phyloP scores from a whole-genome alignment of 2,329 filamentous ascomycete species.

The Hypoxylon sp. region DNA sequence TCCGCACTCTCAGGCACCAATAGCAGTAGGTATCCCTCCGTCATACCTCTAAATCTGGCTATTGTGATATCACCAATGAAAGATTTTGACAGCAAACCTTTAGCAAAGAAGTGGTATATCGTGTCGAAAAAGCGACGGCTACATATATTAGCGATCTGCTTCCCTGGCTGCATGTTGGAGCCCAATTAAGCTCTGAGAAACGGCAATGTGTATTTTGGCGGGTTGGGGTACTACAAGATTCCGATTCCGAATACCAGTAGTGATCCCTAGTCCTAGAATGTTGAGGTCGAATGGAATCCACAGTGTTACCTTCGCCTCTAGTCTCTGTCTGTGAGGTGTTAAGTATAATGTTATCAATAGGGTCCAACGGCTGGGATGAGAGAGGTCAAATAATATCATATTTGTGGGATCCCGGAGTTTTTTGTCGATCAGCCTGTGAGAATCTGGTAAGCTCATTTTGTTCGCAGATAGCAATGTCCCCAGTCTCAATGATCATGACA shows the following conservation, averaged over 20 bases:
- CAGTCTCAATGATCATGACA: not conserved
- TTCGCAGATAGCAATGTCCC: not conserved
- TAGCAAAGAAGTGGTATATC: not conserved
- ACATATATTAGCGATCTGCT: not conserved
- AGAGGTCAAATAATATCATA: not conserved
- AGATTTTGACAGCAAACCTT: not conserved
- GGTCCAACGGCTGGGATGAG: not conserved
- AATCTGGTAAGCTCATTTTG: not conserved
- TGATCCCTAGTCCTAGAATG: not conserved
- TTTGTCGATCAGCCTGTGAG: not conserved
- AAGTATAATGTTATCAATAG: not conserved
- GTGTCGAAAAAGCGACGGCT: not conserved
- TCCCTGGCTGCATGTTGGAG: not conserved
- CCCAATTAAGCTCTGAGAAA: not conserved
- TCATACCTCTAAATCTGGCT: not conserved
- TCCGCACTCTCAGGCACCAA: not conserved
- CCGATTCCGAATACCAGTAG: not conserved
- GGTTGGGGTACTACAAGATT: not conserved
- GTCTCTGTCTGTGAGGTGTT: not conserved
- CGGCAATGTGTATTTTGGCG: not conserved
- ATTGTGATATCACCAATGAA: not conserved
- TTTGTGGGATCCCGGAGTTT: not conserved
- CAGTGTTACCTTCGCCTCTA: not conserved
- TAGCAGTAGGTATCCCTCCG: not conserved
- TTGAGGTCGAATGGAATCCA: not conserved